phyloP scores from a whole-genome alignment of 2,329 filamentous ascomycete species.

The Aspergillaceae sp. region DNA sequence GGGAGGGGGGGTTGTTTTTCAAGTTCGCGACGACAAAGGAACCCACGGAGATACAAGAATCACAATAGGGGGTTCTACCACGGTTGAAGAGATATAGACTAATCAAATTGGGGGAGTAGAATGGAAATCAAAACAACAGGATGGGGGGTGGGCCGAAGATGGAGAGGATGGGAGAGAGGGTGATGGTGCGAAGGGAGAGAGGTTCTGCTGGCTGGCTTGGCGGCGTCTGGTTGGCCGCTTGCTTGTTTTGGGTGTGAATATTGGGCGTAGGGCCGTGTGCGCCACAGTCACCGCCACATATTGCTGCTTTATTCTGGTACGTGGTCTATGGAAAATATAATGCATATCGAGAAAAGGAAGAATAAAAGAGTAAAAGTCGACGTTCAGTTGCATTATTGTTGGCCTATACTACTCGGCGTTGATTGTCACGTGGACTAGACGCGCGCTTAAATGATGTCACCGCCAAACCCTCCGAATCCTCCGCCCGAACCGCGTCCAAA shows the following conservation, averaged over 20 bases:
- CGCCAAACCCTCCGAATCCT: constrained; percentile 33
- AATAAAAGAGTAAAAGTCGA: no score
- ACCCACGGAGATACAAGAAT: constrained; percentile 1
- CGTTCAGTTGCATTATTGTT: no score
- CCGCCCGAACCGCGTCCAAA: constrained; percentile 44
- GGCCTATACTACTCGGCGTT: constrained; percentile 10
- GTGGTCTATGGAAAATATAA: no score
- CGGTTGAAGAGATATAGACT: constrained; percentile 4
- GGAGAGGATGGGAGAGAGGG: background rate
- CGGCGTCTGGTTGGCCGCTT: constrained; percentile 5
- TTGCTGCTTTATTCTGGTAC: background rate
- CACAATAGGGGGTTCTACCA: background rate
- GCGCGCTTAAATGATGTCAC: constrained; percentile 32
- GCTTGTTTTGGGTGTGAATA: background rate
- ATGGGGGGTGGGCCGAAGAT: constrained; percentile 2
- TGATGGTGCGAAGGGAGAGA: constrained; percentile 2
- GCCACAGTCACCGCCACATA: constrained; percentile 1
- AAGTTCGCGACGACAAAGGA: constrained; percentile 1
- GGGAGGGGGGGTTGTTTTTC: constrained; percentile 9
- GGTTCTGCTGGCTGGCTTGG: constrained; percentile 3
- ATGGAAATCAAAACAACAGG: constrained; percentile 3
- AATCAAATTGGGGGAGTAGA: constrained; percentile 2
- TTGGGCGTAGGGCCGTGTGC: background rate
- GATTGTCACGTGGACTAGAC: constrained; percentile 19
- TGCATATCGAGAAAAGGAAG: no score